Percentiles rank a stretch among this genome's conserved stretches.
phyloP scores from a whole-genome alignment of 2,329 filamentous ascomycete genomes.

The Colletotrichum endophyticum region DNA sequence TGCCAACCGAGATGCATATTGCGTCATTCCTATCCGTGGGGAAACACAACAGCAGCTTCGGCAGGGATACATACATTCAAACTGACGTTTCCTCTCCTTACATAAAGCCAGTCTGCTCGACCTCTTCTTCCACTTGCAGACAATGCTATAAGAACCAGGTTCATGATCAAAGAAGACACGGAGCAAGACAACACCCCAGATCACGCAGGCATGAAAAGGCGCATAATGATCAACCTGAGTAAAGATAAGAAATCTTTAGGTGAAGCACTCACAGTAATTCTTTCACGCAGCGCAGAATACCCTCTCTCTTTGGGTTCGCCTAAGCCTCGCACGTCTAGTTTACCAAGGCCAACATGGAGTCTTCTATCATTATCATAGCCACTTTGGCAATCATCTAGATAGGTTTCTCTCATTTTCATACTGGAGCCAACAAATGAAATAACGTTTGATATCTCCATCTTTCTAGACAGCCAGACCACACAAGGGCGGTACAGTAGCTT shows the following conservation, averaged over 20 bases:
- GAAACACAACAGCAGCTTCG: background rate
- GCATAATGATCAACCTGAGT: rapidly evolving
- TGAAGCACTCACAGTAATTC: background rate
- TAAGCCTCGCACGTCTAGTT: background rate
- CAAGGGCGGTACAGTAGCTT: background rate
- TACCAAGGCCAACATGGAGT: background rate
- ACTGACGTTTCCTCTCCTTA: background rate
- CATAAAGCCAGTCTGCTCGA: rapidly evolving
- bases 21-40: background rate
- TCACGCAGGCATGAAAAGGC: background rate
- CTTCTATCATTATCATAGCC: background rate
- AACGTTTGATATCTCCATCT: background rate
- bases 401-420: background rate
- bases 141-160: rapidly evolving
- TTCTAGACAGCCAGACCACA: background rate
- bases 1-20: background rate
- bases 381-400: background rate
- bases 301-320: background rate
- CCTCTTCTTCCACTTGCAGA: background rate
- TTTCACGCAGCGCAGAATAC: background rate
- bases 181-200: background rate
- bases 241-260: background rate
- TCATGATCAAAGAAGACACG: background rate
- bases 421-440: background rate
- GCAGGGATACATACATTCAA: rapidly evolving